Conservation (phyloP, 2,329 filamentous ascomycete genomes). For the Fusarium sp. region DNA sequence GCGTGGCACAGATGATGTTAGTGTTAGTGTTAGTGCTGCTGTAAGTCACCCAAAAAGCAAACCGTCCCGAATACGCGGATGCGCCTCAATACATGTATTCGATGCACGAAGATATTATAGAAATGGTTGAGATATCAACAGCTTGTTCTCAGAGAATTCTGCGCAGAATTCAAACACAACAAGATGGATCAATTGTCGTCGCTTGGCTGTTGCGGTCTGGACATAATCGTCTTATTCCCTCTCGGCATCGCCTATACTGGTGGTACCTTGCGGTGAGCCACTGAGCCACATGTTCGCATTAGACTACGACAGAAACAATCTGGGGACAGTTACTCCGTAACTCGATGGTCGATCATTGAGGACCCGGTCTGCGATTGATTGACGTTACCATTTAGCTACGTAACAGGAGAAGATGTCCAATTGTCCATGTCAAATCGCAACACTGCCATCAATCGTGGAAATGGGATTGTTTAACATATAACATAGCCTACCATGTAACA, state of each 20-base stretch:
- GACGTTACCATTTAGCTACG: not conserved
- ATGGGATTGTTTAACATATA: not conserved
- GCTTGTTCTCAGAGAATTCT: not conserved
- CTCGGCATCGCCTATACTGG: not conserved
- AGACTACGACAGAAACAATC: slow-evolving; percentile 3
- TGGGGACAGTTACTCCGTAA: slow-evolving; percentile 8
- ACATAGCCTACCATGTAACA: not conserved
- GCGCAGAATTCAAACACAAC: slow-evolving; percentile 2
- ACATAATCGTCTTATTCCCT: slow-evolving; percentile 15
- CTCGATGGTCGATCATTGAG: slow-evolving; percentile 22
- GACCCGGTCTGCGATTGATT: slow-evolving; percentile 11
- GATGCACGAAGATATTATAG: slow-evolving; percentile 1
- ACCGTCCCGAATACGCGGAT: slow-evolving; percentile 28
- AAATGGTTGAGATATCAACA: slow-evolving; percentile 8
- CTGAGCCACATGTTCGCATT: slow-evolving; percentile 13
- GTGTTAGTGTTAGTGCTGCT: slow-evolving; percentile 5
- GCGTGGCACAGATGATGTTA: not conserved
- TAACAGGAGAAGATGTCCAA: slow-evolving; percentile 1
- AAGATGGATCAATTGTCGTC: slow-evolving; percentile 6
- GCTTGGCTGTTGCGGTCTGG: slow-evolving; percentile 19
- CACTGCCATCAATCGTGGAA: slow-evolving; percentile 1
- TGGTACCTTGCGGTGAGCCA: slow-evolving; percentile 18
- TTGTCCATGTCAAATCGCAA: not conserved
- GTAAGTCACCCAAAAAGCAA: not conserved
- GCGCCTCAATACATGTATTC: not conserved